phyloP scores from a whole-genome alignment of 2,329 filamentous ascomycete genomes.

The Beauveria pseudobassiana region DNA sequence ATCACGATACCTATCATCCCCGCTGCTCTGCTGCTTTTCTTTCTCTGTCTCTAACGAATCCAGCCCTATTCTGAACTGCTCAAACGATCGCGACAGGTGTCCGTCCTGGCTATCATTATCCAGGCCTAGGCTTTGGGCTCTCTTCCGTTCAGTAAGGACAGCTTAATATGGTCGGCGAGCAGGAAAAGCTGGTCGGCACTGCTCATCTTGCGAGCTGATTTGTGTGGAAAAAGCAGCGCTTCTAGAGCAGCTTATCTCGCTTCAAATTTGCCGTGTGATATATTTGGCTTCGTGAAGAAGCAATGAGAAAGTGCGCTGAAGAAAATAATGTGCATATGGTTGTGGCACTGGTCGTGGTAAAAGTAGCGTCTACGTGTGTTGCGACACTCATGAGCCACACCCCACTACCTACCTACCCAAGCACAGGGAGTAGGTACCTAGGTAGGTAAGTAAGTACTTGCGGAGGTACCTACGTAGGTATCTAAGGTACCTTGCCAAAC shows the following conservation, averaged over 20 bases:
- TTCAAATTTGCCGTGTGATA: not conserved
- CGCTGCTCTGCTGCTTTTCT: slow-evolving; percentile 54
- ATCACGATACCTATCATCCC: slow-evolving; percentile 50
- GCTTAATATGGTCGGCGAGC: slow-evolving; percentile 92
- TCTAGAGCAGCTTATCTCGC: too few species aligned
- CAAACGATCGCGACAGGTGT: slow-evolving; percentile 80
- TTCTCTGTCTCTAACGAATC: slow-evolving; percentile 59
- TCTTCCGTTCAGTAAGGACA: slow-evolving; percentile 85
- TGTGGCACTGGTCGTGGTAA: too few species aligned
- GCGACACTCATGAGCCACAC: too few species aligned
- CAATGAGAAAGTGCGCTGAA: too few species aligned
- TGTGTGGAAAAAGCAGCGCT: too few species aligned
- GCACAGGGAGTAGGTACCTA: too few species aligned
- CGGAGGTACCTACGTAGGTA: too few species aligned
- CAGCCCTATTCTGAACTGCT: slow-evolving; percentile 77
- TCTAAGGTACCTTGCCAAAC: too few species aligned
- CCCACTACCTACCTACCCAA: too few species aligned
- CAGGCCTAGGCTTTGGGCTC: slow-evolving; percentile 73
- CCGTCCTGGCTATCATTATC: slow-evolving; percentile 76
- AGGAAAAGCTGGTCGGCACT: slow-evolving; percentile 76
- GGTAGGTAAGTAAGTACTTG: too few species aligned
- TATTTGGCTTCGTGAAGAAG: not conserved
- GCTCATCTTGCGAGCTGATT: not conserved
- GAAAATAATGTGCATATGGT: too few species aligned
- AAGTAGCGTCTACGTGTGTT: too few species aligned